A percentile compares a stretch with the other conserved stretches of the same genome.
phyloP scores from a whole-genome alignment of 208 protist genomes.

The Cochliopodium minus region DNA sequence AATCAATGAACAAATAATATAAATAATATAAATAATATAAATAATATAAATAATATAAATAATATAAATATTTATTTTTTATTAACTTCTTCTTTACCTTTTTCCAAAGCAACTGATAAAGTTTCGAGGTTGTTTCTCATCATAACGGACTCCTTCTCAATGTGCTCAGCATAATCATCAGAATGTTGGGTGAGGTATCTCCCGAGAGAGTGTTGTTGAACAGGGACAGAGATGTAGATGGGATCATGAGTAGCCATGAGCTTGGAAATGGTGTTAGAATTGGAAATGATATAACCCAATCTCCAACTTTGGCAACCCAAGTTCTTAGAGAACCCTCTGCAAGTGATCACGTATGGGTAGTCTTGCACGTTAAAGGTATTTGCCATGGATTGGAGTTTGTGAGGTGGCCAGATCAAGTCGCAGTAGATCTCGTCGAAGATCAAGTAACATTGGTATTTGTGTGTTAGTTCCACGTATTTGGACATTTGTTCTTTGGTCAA shows the following conservation, averaged over 20 bases:
- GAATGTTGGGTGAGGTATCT: constrained; percentile 5
- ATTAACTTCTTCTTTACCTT: too few relatives aligned
- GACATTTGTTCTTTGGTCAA: constrained; percentile 13
- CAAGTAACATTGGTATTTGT: background rate
- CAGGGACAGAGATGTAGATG: constrained; percentile 21
- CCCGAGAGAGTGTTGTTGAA: constrained; percentile 17
- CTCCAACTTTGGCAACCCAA: constrained; percentile 21
- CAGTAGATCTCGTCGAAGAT: constrained; percentile 24
- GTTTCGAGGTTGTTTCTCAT: constrained; percentile 12
- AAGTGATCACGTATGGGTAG: constrained; percentile 2
- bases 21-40: too few relatives aligned
- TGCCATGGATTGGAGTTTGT: background rate
- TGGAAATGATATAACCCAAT: constrained; percentile 17
- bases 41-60: too few relatives aligned
- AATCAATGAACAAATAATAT: too few relatives aligned
- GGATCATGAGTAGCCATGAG: constrained; percentile 17
- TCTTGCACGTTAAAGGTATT: background rate
- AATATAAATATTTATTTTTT: too few relatives aligned
- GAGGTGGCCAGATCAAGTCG: constrained; percentile 20
- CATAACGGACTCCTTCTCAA: background rate
- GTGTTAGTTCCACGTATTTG: background rate
- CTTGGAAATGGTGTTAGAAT: background rate
- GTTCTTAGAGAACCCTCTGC: constrained; percentile 17
- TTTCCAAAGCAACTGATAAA: constrained; percentile 10
- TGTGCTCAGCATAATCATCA: constrained; percentile 15